A percentile compares a stretch with the other conserved stretches of the same genome.
Evolutionary conservation across 768 basidiomycete genomes (phyloP).

Genomic region (Leucogyrophana mollusca): DNA sequence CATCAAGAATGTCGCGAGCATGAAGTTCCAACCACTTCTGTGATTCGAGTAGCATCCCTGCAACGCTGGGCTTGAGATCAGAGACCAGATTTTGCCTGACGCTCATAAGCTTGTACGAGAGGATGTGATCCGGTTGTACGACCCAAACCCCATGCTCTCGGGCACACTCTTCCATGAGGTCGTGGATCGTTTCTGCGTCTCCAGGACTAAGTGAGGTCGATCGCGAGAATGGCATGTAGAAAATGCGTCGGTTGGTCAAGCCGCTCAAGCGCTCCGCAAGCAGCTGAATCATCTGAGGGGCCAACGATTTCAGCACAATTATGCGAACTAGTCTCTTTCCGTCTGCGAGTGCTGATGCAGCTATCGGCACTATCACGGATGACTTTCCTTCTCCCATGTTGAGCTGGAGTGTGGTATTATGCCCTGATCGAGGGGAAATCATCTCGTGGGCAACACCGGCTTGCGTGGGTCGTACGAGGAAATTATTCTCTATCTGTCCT

Average conservation of each 20-base stretch:
- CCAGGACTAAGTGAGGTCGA: neutral
- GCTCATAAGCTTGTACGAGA: conserved; percentile 45
- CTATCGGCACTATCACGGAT: conserved; percentile 28
- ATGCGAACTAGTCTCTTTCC: conserved; percentile 24
- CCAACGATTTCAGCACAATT: conserved; percentile 27
- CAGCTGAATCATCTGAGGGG: conserved; percentile 25
- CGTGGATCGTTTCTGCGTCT: neutral
- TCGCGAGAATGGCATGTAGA: conserved; percentile 25
- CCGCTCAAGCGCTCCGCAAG: conserved; percentile 20
- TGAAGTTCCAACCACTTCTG: conserved; percentile 15
- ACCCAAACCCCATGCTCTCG: conserved; percentile 39
- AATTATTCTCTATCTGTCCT: conserved; percentile 23
- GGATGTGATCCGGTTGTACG: conserved; percentile 49
- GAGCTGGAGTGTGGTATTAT: conserved; percentile 31
- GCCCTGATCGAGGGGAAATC: conserved; percentile 23
- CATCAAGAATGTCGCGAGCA: conserved; percentile 3
- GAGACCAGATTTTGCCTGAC: too few species aligned
- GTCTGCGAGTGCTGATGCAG: conserved; percentile 18
- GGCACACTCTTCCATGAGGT: conserved; percentile 26
- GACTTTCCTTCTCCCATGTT: conserved; percentile 36
- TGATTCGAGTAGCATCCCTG: conserved; percentile 22
- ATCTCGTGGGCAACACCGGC: conserved; percentile 27
- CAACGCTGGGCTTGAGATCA: too few species aligned
- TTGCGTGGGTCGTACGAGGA: conserved; percentile 28
- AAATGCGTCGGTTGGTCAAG: conserved; percentile 25